Evolutionary conservation across 2,329 filamentous ascomycete genomes (phyloP).

Genomic region (Scleromitrula shiraiana): DNA sequence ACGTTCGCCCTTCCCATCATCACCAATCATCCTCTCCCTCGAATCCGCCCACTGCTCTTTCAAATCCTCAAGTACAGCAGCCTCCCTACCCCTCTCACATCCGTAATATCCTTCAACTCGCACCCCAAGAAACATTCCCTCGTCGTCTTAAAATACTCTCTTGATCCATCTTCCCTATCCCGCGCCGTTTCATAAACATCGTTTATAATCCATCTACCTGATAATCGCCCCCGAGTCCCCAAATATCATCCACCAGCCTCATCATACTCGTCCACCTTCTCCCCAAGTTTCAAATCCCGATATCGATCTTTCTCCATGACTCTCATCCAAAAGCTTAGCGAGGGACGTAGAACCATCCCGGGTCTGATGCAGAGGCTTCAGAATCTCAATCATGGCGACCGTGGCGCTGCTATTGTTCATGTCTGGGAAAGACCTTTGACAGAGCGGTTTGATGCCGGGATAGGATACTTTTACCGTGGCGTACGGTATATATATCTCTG

Average conservation of each 20-base stretch:
- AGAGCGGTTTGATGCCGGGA: slow-evolving; percentile 16
- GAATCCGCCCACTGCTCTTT: slow-evolving; percentile 10
- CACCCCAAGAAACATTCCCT: slow-evolving; percentile 9
- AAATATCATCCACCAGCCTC: not conserved
- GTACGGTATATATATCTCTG: slow-evolving; percentile 17
- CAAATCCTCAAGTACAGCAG: slow-evolving; percentile 9
- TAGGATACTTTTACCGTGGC: slow-evolving; percentile 12
- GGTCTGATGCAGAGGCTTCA: slow-evolving; percentile 9
- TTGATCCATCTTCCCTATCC: slow-evolving; percentile 14
- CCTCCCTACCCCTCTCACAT: slow-evolving; percentile 14
- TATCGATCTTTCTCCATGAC: slow-evolving; percentile 15
- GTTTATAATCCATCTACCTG: slow-evolving; percentile 15
- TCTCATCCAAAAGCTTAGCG: slow-evolving; percentile 16
- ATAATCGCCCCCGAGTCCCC: not conserved
- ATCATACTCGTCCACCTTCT: slow-evolving; percentile 11
- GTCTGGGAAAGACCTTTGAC: slow-evolving; percentile 12
- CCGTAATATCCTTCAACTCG: slow-evolving; percentile 7
- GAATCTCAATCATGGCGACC: slow-evolving; percentile 19
- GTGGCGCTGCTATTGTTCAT: slow-evolving; percentile 13
- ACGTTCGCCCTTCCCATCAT: slow-evolving; percentile 17
- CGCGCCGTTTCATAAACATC: slow-evolving; percentile 17
- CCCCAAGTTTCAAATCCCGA: slow-evolving; percentile 12
- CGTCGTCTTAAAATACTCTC: slow-evolving; percentile 17
- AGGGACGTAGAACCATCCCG: slow-evolving; percentile 17
- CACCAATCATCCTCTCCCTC: slow-evolving; percentile 15